Base-by-base conservation (phyloP, 1,284 basidiomycete species). In the Sporisorium exsertum region DNA sequence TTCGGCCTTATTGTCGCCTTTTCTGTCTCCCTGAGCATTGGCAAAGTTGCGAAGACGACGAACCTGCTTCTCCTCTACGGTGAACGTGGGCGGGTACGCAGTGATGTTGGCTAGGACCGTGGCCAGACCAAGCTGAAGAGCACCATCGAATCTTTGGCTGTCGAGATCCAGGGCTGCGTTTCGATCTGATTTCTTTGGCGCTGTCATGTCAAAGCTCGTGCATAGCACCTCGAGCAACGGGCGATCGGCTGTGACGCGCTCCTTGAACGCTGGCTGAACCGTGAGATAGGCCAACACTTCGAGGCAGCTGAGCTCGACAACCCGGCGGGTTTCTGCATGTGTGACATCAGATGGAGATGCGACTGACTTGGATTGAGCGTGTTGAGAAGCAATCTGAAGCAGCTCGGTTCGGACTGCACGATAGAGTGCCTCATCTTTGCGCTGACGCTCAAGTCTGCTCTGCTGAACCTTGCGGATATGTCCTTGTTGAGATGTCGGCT, bases 241-340 rank as follows among this genome's bases (percentile, higher is more conserved):
- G 2, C 33, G 5, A 18, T 79, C 72, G 2, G 46, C 33, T 8
- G 69, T 51, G 1, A 81, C 22, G 16, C 29, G 33, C 15, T 78
- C 62, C 24, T 74, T 77, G 56, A 68, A 68, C 0, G 55, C 35
- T 0, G 81, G 58, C 29, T 70, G 61, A 5, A 75, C 60, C 9
- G 74, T 72, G 32, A 84, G 73, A 59, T 82, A 83, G 42, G 78
- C 69, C 9, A 84, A 46, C 3, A 66, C 70, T 47, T 84, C 82
- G 16, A 83, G 72, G 20, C 77, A 75, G 42, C 57, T 62, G 32
- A 68, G 79, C 54, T 66, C 57, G 6, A 51, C 33, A 5, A 29
- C 22, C 13, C 64, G 64, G 12, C 47, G 32, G 27, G 26, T 15
- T 13, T 67, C 59, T 15, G 54, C 40, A n/a, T 37, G 40, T 15